Base-by-base conservation (phyloP, 2,329 filamentous ascomycete species). In the Colletotrichum abscissum region DNA sequence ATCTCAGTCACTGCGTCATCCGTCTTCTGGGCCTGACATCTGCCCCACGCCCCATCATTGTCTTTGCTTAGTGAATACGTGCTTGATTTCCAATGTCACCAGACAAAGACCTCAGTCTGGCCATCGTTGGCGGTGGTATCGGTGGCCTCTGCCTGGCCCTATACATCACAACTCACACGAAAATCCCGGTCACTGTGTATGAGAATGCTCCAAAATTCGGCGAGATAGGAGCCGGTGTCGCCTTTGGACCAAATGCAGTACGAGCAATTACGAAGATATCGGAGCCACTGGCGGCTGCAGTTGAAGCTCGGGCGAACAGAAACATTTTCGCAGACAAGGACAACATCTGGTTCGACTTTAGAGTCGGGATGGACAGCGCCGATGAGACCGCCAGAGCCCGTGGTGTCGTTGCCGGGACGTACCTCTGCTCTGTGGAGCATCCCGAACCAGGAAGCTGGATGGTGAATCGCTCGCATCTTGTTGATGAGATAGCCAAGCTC, bases 101-200 rank as follows among this genome's bases (percentile, higher is more conserved):
- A 42, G 38, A 42, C 14, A 16, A 42, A 42, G 14, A 67, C 4
- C 52, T 67, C 38, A 33, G 24, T 2, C 76, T 88, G 57, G 87
- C 86, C 67, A 85, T 89, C 46, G 78, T 89, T 24, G 90, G 83
- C 75, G 88, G 81, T 66, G 90, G 83, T 77, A 89, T 85, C 71
- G 88, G 84, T 2, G 88, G 87, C 9, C 77, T 88, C 5, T 82
- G 84, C 24, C 82, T 89, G 1, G 86, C 86, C 1, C 80, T 88
- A 82, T 89, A 0, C 79, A 84, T 62, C 80, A 81, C 3, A 85
- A 86, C n/a, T 38, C n/a, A 62, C 24, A 62, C 59, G 52, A 78
- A 78, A 1, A 77, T 89, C 19, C 75, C 80, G 0, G 86, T 83
- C 75, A 84, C 79, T 16, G 38, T 42, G 38, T 42, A 42, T 42